Evolutionary conservation across 2,329 filamentous ascomycete genomes (phyloP).

Genomic region (Colletotrichum sp.): DNA sequence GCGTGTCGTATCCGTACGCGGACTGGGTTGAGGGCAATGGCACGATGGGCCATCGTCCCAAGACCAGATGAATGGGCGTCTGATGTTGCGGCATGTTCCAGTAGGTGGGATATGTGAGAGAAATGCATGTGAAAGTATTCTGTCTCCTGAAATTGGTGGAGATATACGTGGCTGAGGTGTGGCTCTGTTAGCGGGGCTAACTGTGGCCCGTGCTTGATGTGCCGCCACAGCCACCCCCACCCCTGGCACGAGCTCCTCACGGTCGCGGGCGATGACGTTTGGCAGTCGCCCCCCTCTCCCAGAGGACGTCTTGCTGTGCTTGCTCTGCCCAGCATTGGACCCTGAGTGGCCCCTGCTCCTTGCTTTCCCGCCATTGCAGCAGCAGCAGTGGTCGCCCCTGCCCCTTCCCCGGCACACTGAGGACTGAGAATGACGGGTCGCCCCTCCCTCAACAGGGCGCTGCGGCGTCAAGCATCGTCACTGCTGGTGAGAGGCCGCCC

Average conservation of each 20-base stretch:
- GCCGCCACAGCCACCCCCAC: constrained; percentile 9
- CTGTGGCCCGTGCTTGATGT: not conserved
- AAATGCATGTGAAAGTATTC: constrained; percentile 15
- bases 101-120: not conserved
- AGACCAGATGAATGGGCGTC: not conserved
- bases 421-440: not conserved
- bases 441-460: constrained; percentile 4
- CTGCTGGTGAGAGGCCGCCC: constrained; percentile 10
- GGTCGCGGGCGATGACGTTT: constrained; percentile 12
- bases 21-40: not conserved
- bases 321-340: not conserved
- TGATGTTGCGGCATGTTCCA: constrained; percentile 11
- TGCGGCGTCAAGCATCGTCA: constrained; percentile 14
- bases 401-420: not conserved
- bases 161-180: not conserved
- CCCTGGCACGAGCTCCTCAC: constrained; percentile 13
- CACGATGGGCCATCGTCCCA: not conserved
- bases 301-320: not conserved
- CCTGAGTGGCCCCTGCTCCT: constrained; percentile 6
- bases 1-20: not conserved
- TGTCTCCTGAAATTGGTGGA: too few relatives aligned
- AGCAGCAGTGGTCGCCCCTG: not conserved
- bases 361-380: not conserved
- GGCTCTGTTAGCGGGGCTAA: not conserved
- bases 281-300: not conserved